A percentile compares a stretch with the other conserved stretches of the same genome.
These are phyloP conservation scores for Mucor piriformis DNA, from an alignment of 371 early-diverging fungal species.

Conservation along the genomic window DNA sequence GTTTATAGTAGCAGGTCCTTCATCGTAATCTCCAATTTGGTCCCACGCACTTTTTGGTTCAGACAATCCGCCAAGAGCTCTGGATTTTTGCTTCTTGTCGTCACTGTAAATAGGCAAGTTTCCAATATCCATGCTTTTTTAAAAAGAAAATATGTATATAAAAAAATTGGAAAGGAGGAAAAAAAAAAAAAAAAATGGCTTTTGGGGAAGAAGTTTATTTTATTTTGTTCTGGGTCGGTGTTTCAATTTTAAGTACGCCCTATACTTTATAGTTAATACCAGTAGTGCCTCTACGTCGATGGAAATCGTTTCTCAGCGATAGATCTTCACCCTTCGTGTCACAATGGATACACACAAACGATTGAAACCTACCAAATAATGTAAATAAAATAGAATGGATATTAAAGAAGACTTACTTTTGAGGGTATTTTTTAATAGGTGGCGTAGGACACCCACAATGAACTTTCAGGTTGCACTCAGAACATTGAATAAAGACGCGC, in stretches of 20 bases:
- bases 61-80: not conserved
- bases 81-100: not conserved
- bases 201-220: not conserved
- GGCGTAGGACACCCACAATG: constrained; percentile 28
- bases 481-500: constrained; percentile 28
- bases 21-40: constrained; percentile 26
- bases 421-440: constrained; percentile 25
- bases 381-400: not conserved
- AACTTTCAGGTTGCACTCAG: constrained; percentile 8
- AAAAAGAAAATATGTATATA: not conserved
- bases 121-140: constrained; percentile 22
- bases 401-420: constrained; percentile 5
- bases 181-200: not conserved
- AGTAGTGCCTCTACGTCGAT: constrained; percentile 1
- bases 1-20: not conserved
- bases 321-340: constrained; percentile 13
- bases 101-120: constrained; percentile 15
- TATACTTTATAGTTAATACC: constrained; percentile 17
- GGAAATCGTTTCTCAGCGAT: not conserved
- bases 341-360: constrained; percentile 23
- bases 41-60: constrained; percentile 13
- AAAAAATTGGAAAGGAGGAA: constrained; percentile 9
- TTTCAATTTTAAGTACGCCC: not conserved
- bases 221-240: not conserved
- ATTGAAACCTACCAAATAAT: constrained; percentile 3